These are phyloP conservation scores for Colletotrichum sp. DNA, from an alignment of 2,329 filamentous ascomycete genomes.

Conservation along the genomic window DNA sequence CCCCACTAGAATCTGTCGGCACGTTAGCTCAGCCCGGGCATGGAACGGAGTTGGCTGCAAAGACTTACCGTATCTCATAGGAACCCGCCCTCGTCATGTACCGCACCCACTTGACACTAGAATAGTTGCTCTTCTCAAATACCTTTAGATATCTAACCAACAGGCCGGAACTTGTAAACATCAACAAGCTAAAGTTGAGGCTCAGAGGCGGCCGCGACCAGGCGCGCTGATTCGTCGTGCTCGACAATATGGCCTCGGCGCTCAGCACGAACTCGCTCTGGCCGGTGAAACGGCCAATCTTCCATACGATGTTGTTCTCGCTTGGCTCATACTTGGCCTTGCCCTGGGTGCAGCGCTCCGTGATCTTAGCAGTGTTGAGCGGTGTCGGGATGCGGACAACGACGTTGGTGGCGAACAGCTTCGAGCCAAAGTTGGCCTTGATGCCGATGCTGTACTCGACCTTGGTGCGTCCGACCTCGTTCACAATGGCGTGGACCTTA, in stretches of 20 bases:
- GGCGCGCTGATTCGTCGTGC: constrained; percentile 97
- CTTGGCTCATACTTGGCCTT: constrained; percentile 98
- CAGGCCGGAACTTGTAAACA: constrained; percentile 96
- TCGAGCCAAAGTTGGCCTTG: constrained; percentile 94
- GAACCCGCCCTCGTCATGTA: constrained; percentile 99
- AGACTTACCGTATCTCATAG: constrained; percentile 85
- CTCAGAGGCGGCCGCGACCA: constrained; percentile 95
- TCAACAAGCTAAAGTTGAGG: constrained; percentile 90
- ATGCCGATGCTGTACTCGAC: constrained; percentile 99
- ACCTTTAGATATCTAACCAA: constrained; percentile 96
- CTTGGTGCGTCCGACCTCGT: constrained; percentile 95
- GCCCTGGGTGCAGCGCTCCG: constrained; percentile 90
- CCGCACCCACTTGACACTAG: constrained; percentile 97
- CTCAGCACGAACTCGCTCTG: constrained; percentile 95
- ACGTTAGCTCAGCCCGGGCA: constrained; percentile 11
- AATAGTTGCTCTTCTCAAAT: constrained; percentile 99
- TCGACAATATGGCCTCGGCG: constrained; percentile 90
- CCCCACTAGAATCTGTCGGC: constrained; percentile 35
- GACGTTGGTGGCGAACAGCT: constrained; percentile 97
- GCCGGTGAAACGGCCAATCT: constrained; percentile 98
- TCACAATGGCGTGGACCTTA: constrained; percentile 98
- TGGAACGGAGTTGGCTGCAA: background rate
- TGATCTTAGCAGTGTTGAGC: constrained; percentile 93
- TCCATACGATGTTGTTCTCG: constrained; percentile 98
- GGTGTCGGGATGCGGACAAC: constrained; percentile 93